Evolutionary conservation across 2,329 filamentous ascomycete species (phyloP), one percentile per base, ranked within the genome.

Genomic region (Ramularia endophylla): DNA sequence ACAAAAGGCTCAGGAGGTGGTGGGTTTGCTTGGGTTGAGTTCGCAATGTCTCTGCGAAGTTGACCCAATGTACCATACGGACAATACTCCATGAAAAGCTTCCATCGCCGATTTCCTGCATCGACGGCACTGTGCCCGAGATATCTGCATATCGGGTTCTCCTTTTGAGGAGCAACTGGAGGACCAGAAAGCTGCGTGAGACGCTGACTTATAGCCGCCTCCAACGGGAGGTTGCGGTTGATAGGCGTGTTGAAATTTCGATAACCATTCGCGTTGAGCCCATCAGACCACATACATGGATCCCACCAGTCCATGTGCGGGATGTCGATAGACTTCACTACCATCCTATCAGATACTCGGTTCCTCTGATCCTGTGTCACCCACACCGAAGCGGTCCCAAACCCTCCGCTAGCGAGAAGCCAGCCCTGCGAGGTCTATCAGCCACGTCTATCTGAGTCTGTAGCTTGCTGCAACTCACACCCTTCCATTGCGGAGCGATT

Each of bases 1-100:
- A 36, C 25, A 19, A 36, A 36, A 22, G 34, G 34, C n/a, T 36
- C 34, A 20, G 34, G 34, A 11, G 25, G n/a, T n/a, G n/a, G n/a
- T n/a, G n/a, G n/a, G n/a, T n/a, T n/a, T n/a, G n/a, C n/a, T n/a
- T n/a, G n/a, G n/a, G n/a, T 11, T 11, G 6, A 5, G 19, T 27
- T 7, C 25, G 19, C 11, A 22, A 25, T 3, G 13, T 3, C 9
- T 11, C 17, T 20, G 25, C 25, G 34, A 36, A 25, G 9, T 19
- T 25, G 16, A 20, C 25, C n/a, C 4, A 36, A 19, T 4, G 9
- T 11, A 8, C 20, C 16, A 22, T 11, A 20, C 3, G 17, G 18
- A 22, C 34, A 36, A n/a, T 20, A 36, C 8, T 36, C 34, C 7
- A 36, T 20, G 20, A 11, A 36, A 7, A 36, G 34, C 34, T 36